Evolutionary conservation across 2,329 filamentous ascomycete genomes (phyloP).

Genomic region (Colletotrichum camelliae): DNA sequence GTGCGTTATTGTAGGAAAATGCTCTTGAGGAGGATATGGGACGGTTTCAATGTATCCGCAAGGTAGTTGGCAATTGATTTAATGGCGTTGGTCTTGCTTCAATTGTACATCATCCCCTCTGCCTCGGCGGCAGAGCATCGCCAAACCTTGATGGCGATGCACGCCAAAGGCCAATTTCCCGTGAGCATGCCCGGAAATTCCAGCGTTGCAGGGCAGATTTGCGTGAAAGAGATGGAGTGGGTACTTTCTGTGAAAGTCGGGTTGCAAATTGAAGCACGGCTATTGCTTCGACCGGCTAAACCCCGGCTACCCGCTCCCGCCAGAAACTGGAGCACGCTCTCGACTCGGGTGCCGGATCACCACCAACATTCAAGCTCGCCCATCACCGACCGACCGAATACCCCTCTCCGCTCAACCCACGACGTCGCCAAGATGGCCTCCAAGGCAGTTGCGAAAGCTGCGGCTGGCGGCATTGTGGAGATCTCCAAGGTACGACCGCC

Average conservation of each 20-base stretch:
- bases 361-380: slow-evolving; percentile 10
- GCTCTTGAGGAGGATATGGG: neutral
- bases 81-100: slow-evolving; percentile 7
- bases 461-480: slow-evolving; percentile 54
- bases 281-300: slow-evolving; percentile 21
- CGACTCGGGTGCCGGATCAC: slow-evolving; percentile 10
- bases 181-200: neutral
- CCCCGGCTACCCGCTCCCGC: neutral
- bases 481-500: slow-evolving; percentile 60
- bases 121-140: neutral
- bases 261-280: slow-evolving; percentile 22
- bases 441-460: slow-evolving; percentile 63
- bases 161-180: neutral
- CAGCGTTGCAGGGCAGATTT: neutral
- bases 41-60: slow-evolving; percentile 1
- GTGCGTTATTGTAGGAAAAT: neutral
- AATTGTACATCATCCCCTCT: neutral
- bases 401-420: slow-evolving; percentile 18
- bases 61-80: slow-evolving; percentile 14
- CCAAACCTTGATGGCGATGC: neutral
- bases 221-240: slow-evolving; percentile 9
- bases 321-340: slow-evolving; percentile 21
- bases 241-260: neutral
- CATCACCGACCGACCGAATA: slow-evolving; percentile 6
- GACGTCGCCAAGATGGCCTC: slow-evolving; percentile 60